These are phyloP conservation scores for Apiospora rasikravindrae DNA, from an alignment of 2,329 filamentous ascomycete genomes.

Conservation along the genomic window DNA sequence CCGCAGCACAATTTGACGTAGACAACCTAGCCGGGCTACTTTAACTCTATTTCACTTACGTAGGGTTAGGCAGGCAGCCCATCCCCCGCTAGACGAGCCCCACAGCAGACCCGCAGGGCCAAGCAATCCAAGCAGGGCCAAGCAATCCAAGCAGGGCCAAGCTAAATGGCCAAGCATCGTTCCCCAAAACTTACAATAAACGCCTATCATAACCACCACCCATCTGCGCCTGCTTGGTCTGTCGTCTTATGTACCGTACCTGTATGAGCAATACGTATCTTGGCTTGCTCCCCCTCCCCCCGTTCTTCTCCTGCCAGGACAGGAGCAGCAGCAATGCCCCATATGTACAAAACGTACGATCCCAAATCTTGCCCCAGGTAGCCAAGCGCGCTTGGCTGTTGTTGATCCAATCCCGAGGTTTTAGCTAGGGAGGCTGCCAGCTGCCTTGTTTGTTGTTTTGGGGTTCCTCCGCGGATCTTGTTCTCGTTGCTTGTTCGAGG, in stretches of 20 bases:
- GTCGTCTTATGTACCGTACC: neutral
- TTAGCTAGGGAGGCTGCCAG: neutral
- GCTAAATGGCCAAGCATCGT: slow-evolving; percentile 9
- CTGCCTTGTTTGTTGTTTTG: slow-evolving; percentile 12
- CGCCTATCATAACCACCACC: slow-evolving; percentile 21
- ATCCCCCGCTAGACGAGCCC: neutral
- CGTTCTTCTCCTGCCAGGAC: neutral
- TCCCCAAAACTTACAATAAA: slow-evolving; percentile 15
- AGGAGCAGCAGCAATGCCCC: neutral
- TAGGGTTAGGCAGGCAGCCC: neutral
- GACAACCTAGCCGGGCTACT: neutral
- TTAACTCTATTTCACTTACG: neutral
- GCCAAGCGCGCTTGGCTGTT: neutral
- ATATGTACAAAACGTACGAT: slow-evolving; percentile 6
- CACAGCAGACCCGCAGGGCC: slow-evolving; percentile 10
- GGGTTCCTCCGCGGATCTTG: neutral
- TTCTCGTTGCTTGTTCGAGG: neutral
- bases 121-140: slow-evolving; percentile 11
- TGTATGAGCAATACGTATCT: neutral
- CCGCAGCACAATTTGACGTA: neutral
- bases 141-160: neutral
- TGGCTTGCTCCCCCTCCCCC: neutral
- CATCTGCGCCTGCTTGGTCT: neutral
- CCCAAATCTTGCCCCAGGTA: neutral
- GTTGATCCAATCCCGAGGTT: neutral